Evolutionary conservation across 2,329 filamentous ascomycete genomes (phyloP).

Genomic region (Penicillium brevicompactum): DNA sequence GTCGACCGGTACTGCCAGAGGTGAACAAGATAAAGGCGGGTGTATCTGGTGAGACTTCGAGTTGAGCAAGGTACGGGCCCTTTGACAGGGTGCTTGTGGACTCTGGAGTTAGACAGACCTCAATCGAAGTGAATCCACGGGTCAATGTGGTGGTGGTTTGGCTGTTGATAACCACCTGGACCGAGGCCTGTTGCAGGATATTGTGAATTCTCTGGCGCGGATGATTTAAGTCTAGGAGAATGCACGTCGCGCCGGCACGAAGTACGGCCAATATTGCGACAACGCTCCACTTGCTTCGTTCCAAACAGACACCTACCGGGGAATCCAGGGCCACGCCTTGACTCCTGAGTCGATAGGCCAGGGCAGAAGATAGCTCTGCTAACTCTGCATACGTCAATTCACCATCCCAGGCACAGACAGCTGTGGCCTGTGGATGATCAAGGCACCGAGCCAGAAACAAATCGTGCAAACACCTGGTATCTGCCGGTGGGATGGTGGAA

Average conservation of each 20-base stretch:
- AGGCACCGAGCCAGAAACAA: neutral
- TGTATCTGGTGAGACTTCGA: neutral
- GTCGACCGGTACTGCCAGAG: neutral
- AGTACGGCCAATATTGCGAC: constrained; percentile 20
- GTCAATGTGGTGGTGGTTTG: neutral
- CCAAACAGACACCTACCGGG: neutral
- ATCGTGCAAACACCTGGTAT: neutral
- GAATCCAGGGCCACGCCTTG: neutral
- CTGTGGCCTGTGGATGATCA: constrained; percentile 12
- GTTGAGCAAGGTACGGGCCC: neutral
- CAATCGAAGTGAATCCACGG: neutral
- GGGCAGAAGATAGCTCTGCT: constrained; percentile 15
- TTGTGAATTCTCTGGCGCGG: neutral
- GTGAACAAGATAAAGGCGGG: neutral
- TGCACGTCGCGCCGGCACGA: constrained; percentile 23
- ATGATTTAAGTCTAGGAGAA: constrained; percentile 22
- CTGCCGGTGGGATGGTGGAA: neutral
- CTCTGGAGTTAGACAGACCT: neutral
- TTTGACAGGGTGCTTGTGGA: neutral
- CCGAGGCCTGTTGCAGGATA: neutral
- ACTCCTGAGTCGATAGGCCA: neutral
- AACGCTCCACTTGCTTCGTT: constrained; percentile 17
- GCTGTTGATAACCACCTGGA: neutral
- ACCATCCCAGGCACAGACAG: constrained; percentile 34
- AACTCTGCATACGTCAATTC: constrained; percentile 27